Percentiles rank a stretch among this genome's conserved stretches.
phyloP scores from a whole-genome alignment of 495 filamentous ascomycete genomes.

The Tuber brumale region DNA sequence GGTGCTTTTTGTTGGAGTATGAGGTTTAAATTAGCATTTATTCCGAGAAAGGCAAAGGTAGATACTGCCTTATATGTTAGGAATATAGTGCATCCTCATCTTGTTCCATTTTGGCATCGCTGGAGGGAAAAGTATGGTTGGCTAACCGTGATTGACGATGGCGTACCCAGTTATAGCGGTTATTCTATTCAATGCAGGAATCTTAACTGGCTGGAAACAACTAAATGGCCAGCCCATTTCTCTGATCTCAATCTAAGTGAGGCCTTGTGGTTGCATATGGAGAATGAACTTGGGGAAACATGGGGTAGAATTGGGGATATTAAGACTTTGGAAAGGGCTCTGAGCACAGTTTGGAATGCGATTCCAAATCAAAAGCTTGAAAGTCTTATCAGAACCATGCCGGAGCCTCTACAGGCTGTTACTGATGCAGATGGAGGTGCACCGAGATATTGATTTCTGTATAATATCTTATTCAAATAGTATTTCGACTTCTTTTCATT shows the following conservation, averaged over 20 bases:
- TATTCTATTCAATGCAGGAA: not conserved
- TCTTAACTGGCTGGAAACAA: not conserved
- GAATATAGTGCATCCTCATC: conserved; percentile 6
- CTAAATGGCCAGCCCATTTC: not conserved
- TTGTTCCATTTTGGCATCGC: conserved; percentile 19
- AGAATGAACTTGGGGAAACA: not conserved
- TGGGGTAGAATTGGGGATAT: not conserved
- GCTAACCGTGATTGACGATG: conserved; percentile 6
- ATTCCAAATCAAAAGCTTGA: not conserved
- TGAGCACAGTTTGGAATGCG: not conserved
- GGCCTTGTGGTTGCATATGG: not conserved
- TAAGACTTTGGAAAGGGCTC: not conserved
- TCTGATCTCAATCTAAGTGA: not conserved
- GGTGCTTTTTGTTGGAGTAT: conserved; percentile 6
- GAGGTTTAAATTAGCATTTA: not conserved
- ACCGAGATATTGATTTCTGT: conserved; percentile 6
- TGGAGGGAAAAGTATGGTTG: conserved; percentile 8
- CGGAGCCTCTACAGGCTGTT: not conserved
- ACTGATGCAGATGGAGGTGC: not conserved
- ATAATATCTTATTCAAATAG: not conserved
- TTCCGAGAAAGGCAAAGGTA: conserved; percentile 7
- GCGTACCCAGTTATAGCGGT: conserved; percentile 4
- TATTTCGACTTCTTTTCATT: too few species aligned
- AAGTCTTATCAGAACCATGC: not conserved
- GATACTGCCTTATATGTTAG: conserved; percentile 10